Evolutionary conservation across 1,139 yeast species (phyloP), one percentile per base, ranked within the genome.

Genomic region (Diutina siamensis): DNA sequence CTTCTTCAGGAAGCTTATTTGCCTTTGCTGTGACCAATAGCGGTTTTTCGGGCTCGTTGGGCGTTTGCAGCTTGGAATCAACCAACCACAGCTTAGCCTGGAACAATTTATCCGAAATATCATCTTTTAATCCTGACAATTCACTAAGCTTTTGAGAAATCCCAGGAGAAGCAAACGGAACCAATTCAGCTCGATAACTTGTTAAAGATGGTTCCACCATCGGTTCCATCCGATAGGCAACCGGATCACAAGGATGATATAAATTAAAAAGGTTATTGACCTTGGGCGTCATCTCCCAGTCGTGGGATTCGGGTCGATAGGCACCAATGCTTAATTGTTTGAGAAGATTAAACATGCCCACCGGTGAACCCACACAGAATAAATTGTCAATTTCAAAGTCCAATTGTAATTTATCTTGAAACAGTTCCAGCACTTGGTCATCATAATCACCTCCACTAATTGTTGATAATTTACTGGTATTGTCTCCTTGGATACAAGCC

Each of bases 241-340:
- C 80, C 0, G 96, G 95, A 57, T 88, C 97, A 54, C 94, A 81
- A 0, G 89, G 86, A 55, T 89, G 95, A 64, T 83, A 86, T 4
- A 88, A 62, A 57, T 88, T 88, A 64, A 83, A 88, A 44, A 83
- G 62, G 50, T 80, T 75, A 9, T 66, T 58, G 52, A 83, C 80
- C 44, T 72, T 71, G 0, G 87, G 87, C 1, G 72, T 59, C 33
- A 25, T 25, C 15, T 15, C n/a, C 42, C 42, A 38, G 8, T n/a
- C 4, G 10, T 18, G 32, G 10, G 31, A 4, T n/a, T 25, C 15
- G 12, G 31, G 4, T 3, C 19, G 12, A n/a, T 35, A 35, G 10
- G 40, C 27, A 0, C 55, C 56, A 15, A 84, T 71, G 47, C 73
- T 76, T 45, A 72, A 74, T 42, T 79, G 74, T 52, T 76, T 78